phyloP scores from a whole-genome alignment of 2,329 filamentous ascomycete genomes.

The Fusarium chlamydosporum region DNA sequence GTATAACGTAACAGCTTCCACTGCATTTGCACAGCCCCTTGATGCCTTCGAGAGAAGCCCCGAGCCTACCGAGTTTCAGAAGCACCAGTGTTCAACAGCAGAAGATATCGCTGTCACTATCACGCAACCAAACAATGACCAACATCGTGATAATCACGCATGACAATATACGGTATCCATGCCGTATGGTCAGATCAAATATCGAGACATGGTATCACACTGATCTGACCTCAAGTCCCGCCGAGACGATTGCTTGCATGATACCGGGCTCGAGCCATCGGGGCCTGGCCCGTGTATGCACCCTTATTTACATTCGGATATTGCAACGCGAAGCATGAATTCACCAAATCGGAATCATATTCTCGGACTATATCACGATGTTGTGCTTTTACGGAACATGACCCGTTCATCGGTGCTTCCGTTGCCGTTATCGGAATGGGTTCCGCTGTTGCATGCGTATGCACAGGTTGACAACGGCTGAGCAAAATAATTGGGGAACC shows the following conservation, averaged over 20 bases:
- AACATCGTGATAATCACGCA: background rate
- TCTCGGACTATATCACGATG: background rate
- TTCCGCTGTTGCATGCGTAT: constrained; percentile 2
- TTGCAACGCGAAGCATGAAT: constrained; percentile 8
- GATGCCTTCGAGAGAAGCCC: no score
- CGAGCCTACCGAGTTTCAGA: no score
- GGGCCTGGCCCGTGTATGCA: constrained; percentile 2
- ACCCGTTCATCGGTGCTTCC: constrained; percentile 11
- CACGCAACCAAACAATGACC: background rate
- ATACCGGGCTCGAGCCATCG: constrained; percentile 12
- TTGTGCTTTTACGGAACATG: background rate
- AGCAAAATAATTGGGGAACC: background rate
- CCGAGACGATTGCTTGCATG: background rate
- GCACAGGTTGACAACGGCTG: background rate
- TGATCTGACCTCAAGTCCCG: background rate
- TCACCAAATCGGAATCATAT: constrained; percentile 1
- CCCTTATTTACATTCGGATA: constrained; percentile 2
- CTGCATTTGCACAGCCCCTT: background rate
- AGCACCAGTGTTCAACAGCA: background rate
- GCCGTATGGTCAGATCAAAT: background rate
- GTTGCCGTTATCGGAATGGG: constrained; percentile 14
- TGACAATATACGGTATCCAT: no score
- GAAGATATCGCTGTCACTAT: background rate
- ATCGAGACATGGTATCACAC: background rate
- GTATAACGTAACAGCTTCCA: background rate